These are phyloP conservation scores for Astrothelium subdiscretum DNA, from an alignment of 495 filamentous ascomycete species.

Conservation along the genomic window DNA sequence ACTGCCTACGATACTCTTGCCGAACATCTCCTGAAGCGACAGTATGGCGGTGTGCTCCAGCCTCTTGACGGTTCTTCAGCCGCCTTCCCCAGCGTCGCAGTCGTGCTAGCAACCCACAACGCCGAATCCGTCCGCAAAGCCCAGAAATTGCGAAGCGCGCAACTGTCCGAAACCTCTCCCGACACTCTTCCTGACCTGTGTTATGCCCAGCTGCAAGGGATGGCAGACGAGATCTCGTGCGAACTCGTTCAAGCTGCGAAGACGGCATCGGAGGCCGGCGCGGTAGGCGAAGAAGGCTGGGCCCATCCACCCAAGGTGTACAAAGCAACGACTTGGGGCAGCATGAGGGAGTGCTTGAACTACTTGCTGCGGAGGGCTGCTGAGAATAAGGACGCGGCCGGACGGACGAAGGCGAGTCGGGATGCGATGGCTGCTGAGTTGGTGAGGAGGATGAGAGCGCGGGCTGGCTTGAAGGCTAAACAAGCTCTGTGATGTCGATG, in stretches of 20 bases:
- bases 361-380: slow-evolving; percentile 76
- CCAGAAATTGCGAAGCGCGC: slow-evolving; percentile 44
- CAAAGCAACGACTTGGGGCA: slow-evolving; percentile 90
- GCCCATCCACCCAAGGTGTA: slow-evolving; percentile 50
- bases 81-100: slow-evolving; percentile 48
- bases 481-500: not conserved
- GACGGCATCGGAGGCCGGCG: slow-evolving; percentile 7
- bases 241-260: slow-evolving; percentile 53
- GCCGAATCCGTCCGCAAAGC: slow-evolving; percentile 65
- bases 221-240: slow-evolving; percentile 91
- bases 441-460: slow-evolving; percentile 41
- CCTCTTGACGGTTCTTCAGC: slow-evolving; percentile 24
- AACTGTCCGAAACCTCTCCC: slow-evolving; percentile 26
- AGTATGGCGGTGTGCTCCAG: slow-evolving; percentile 41
- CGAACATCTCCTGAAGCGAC: slow-evolving; percentile 37
- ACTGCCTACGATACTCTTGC: slow-evolving; percentile 50
- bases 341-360: slow-evolving; percentile 84
- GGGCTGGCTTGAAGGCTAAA: slow-evolving; percentile 10
- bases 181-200: slow-evolving; percentile 46
- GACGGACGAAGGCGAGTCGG: slow-evolving; percentile 61
- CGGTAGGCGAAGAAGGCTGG: slow-evolving; percentile 12
- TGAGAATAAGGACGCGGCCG: slow-evolving; percentile 84
- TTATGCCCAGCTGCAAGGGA: slow-evolving; percentile 88
- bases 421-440: slow-evolving; percentile 65
- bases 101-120: slow-evolving; percentile 90